A percentile compares a stretch with the other conserved stretches of the same genome.
These are phyloP conservation scores for Babesia divergens DNA, from an alignment of 169 alveolate genomes.

Conservation along the genomic window DNA sequence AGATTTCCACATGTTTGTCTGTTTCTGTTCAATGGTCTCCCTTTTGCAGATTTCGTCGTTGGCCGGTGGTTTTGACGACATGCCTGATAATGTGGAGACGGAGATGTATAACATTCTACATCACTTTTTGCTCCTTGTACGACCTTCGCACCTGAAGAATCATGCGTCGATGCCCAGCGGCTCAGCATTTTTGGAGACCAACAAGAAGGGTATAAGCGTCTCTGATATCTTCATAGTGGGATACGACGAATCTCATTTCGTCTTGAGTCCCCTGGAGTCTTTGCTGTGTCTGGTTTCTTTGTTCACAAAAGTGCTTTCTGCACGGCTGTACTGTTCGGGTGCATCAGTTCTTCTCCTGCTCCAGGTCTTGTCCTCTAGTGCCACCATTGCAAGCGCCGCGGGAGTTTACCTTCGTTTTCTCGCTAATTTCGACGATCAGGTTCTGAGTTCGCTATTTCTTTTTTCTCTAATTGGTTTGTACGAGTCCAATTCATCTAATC, in stretches of 20 bases:
- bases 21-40: conserved; percentile 12
- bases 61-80: not conserved
- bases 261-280: not conserved
- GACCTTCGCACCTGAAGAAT: not conserved
- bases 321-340: conserved; percentile 10
- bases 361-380: not conserved
- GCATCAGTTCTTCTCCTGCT: not conserved
- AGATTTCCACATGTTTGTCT: not conserved
- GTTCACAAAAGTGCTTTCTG: conserved; percentile 9
- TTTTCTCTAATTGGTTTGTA: conserved; percentile 13
- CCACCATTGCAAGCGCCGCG: not conserved
- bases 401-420: conserved; percentile 16
- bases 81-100: not conserved
- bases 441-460: not conserved
- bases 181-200: not conserved
- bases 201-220: conserved; percentile 11
- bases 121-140: not conserved
- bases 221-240: conserved; percentile 17
- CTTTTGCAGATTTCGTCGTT: conserved; percentile 19
- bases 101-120: conserved; percentile 2
- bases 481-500: conserved; percentile 10
- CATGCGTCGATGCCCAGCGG: not conserved
- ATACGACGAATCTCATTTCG: not conserved
- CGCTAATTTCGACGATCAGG: not conserved
- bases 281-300: not conserved